Evolutionary conservation across 2,329 filamentous ascomycete genomes (phyloP).

Genomic region (Teratosphaeria zuluensis): DNA sequence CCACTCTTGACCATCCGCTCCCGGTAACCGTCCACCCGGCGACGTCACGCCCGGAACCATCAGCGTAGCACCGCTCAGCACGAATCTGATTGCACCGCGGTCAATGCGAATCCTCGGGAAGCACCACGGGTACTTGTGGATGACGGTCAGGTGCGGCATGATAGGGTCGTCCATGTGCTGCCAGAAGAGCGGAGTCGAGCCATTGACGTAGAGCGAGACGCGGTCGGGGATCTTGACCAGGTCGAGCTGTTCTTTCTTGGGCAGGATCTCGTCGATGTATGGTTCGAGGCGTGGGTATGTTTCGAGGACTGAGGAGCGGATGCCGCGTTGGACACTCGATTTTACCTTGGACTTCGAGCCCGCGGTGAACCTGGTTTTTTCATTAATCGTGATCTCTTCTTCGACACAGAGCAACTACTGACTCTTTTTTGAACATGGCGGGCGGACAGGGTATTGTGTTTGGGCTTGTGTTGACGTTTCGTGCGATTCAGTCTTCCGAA

Average conservation of each 20-base stretch:
- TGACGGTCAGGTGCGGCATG: constrained; percentile 77
- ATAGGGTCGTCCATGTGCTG: constrained; percentile 70
- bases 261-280: constrained; percentile 86
- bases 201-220: constrained; percentile 77
- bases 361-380: constrained; percentile 52
- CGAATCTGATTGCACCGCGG: constrained; percentile 91
- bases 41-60: constrained; percentile 94
- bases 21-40: constrained; percentile 68
- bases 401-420: constrained; percentile 20
- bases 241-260: constrained; percentile 86
- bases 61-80: constrained; percentile 82
- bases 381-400: constrained; percentile 6
- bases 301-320: constrained; percentile 72
- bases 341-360: constrained; percentile 93
- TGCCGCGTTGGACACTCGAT: constrained; percentile 80
- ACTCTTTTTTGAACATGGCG: constrained; percentile 91
- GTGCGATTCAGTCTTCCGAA: neutral
- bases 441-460: neutral
- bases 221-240: constrained; percentile 90
- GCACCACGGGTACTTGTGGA: constrained; percentile 79
- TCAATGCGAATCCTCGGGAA: constrained; percentile 86
- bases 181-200: constrained; percentile 75
- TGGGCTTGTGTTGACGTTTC: neutral
- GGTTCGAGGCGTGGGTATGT: constrained; percentile 79
- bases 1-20: constrained; percentile 34